Percentiles rank a stretch among this genome's conserved stretches.
Evolutionary conservation across 1,284 basidiomycete species (phyloP).

Genomic region (Cutaneotrichosporon cyanovorans): DNA sequence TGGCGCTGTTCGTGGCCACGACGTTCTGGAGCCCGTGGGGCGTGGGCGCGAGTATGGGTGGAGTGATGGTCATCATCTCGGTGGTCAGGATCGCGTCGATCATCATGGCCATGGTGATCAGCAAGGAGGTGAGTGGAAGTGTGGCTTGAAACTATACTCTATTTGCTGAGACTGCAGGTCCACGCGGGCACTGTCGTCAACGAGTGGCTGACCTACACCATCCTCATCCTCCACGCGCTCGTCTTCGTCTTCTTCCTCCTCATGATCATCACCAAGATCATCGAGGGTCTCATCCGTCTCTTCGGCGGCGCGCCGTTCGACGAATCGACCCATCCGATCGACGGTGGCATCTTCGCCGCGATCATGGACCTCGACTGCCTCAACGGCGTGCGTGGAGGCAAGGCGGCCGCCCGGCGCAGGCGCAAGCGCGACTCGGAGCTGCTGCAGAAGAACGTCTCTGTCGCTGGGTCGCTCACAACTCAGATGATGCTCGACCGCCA

Average conservation of each 20-base stretch:
- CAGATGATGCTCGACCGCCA: conserved; percentile 47
- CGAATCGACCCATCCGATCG: conserved; percentile 66
- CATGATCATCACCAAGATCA: conserved; percentile 74
- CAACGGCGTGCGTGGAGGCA: conserved; percentile 64
- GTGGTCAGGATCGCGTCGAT: conserved; percentile 82
- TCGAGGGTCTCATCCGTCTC: conserved; percentile 75
- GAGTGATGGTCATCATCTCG: conserved; percentile 83
- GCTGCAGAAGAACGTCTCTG: conserved; percentile 38
- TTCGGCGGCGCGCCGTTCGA: conserved; percentile 75
- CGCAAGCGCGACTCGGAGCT: conserved; percentile 36
- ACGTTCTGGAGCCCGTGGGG: conserved; percentile 95
- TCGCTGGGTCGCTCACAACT: conserved; percentile 38
- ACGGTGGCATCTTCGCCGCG: conserved; percentile 77
- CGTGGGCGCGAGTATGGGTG: conserved; percentile 89
- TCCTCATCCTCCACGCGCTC: conserved; percentile 77
- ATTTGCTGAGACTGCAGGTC: conserved; percentile 52
- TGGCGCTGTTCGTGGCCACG: conserved; percentile 71
- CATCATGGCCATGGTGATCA: conserved; percentile 79
- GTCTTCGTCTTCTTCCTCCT: conserved; percentile 71
- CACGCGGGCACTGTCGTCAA: conserved; percentile 65
- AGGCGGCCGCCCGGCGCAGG: conserved; percentile 52
- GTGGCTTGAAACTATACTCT: not conserved
- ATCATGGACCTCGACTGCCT: conserved; percentile 49
- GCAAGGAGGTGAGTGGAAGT: conserved; percentile 62
- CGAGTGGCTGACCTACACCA: conserved; percentile 88